Percentiles rank a stretch among this genome's conserved stretches.
Evolutionary conservation across 495 filamentous ascomycete genomes (phyloP).

Genomic region (Aspergillus steynii): DNA sequence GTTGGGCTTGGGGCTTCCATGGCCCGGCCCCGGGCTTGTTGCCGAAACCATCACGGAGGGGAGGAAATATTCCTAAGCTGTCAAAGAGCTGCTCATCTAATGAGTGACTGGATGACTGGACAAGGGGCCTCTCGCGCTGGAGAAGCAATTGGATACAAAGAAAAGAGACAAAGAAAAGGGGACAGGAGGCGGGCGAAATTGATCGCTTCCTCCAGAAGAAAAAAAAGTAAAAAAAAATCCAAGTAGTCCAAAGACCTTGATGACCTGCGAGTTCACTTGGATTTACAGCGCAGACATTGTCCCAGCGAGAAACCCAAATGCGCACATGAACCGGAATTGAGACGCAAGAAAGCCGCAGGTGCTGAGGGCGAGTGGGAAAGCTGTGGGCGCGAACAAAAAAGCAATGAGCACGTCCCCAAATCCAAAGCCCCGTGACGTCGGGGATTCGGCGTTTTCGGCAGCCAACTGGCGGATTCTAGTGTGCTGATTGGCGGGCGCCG

Average conservation of each 20-base stretch:
- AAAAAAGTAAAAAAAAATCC: background rate
- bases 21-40: conserved; percentile 7
- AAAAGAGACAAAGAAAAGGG: background rate
- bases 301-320: conserved; percentile 17
- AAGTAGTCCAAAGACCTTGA: background rate
- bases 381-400: conserved; percentile 13
- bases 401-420: conserved; percentile 7
- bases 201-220: background rate
- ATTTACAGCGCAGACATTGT: conserved; percentile 30
- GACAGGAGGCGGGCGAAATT: conserved; percentile 1
- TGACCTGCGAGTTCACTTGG: conserved; percentile 25
- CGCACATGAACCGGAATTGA: conserved; percentile 6
- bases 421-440: conserved; percentile 31
- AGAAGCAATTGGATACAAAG: background rate
- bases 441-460: conserved; percentile 42
- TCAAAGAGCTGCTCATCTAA: conserved; percentile 10
- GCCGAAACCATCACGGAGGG: conserved; percentile 13
- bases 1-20: conserved; percentile 9
- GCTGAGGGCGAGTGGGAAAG: conserved; percentile 2
- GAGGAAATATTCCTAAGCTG: background rate
- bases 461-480: conserved; percentile 20
- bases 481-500: conserved; percentile 34
- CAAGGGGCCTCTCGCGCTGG: background rate
- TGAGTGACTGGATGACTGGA: background rate
- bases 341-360: conserved; percentile 6